These are phyloP conservation scores for Calocybe cyanea DNA, from an alignment of 768 basidiomycete genomes.

Conservation along the genomic window DNA sequence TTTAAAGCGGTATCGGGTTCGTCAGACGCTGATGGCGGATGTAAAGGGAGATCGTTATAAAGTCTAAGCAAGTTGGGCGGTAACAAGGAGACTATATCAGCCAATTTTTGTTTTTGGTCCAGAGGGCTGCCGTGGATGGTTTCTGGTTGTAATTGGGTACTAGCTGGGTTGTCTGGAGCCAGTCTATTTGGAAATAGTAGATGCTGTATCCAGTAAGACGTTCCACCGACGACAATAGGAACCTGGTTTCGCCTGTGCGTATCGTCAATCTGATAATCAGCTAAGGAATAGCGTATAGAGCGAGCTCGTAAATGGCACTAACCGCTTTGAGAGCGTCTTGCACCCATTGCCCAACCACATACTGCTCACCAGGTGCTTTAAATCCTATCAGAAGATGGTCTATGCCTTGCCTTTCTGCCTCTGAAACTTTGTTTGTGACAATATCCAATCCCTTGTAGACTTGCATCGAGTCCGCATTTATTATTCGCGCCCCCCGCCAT, in stretches of 20 bases:
- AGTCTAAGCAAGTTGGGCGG: constrained; percentile 44
- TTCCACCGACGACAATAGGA: constrained; percentile 93
- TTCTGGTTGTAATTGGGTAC: constrained; percentile 2
- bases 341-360: constrained; percentile 85
- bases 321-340: constrained; percentile 76
- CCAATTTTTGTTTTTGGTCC: constrained; percentile 27
- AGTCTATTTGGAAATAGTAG: constrained; percentile 85
- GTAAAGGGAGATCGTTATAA: constrained; percentile 55
- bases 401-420: constrained; percentile 71
- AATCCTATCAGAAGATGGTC: constrained; percentile 89
- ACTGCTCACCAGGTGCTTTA: constrained; percentile 83
- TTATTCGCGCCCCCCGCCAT: constrained; percentile 68
- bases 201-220: constrained; percentile 97
- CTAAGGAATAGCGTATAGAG: not conserved
- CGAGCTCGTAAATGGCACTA: constrained; percentile 24
- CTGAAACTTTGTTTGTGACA: constrained; percentile 90
- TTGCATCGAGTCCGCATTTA: constrained; percentile 99
- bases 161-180: constrained; percentile 22
- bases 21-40: constrained; percentile 51
- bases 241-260: constrained; percentile 59
- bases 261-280: constrained; percentile 59
- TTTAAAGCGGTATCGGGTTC: constrained; percentile 55
- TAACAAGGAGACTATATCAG: constrained; percentile 38
- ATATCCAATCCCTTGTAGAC: constrained; percentile 88
- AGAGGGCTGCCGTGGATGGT: constrained; percentile 16